phyloP scores from a whole-genome alignment of 2,329 filamentous ascomycete species.

The Fusarium udum region DNA sequence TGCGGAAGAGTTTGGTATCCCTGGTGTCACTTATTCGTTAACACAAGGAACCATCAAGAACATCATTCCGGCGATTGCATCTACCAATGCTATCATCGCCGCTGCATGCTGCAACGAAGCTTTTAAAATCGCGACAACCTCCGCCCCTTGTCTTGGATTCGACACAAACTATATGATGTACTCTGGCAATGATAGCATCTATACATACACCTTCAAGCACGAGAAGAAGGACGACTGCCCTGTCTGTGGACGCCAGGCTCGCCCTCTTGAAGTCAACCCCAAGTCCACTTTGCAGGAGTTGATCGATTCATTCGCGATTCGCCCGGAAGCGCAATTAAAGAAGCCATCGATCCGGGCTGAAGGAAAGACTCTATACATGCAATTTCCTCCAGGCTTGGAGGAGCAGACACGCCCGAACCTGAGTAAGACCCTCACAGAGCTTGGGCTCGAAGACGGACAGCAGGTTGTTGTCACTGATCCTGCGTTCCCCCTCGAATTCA shows the following conservation, averaged over 20 bases:
- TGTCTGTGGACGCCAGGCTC: slow-evolving; percentile 86
- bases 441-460: slow-evolving; percentile 79
- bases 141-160: slow-evolving; percentile 80
- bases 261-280: slow-evolving; percentile 76
- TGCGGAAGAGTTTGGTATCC: slow-evolving; percentile 87
- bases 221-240: slow-evolving; percentile 95
- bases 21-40: slow-evolving; percentile 92
- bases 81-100: slow-evolving; percentile 95
- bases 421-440: slow-evolving; percentile 76
- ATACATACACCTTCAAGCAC: slow-evolving; percentile 97
- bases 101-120: slow-evolving; percentile 97
- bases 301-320: slow-evolving; percentile 81
- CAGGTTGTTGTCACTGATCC: slow-evolving; percentile 93
- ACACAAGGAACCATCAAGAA: slow-evolving; percentile 99
- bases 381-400: slow-evolving; percentile 81
- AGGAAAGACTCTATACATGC: slow-evolving; percentile 89
- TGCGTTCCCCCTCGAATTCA: slow-evolving; percentile 80
- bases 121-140: slow-evolving; percentile 87
- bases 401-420: slow-evolving; percentile 87
- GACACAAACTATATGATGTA: slow-evolving; percentile 99
- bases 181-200: slow-evolving; percentile 92
- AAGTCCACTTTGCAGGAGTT: slow-evolving; percentile 82
- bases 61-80: slow-evolving; percentile 98
- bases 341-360: slow-evolving; percentile 85
- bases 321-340: slow-evolving; percentile 92